Evolutionary conservation across 2,329 filamentous ascomycete species (phyloP).

Genomic region (Fonsecaea pedrosoi): DNA sequence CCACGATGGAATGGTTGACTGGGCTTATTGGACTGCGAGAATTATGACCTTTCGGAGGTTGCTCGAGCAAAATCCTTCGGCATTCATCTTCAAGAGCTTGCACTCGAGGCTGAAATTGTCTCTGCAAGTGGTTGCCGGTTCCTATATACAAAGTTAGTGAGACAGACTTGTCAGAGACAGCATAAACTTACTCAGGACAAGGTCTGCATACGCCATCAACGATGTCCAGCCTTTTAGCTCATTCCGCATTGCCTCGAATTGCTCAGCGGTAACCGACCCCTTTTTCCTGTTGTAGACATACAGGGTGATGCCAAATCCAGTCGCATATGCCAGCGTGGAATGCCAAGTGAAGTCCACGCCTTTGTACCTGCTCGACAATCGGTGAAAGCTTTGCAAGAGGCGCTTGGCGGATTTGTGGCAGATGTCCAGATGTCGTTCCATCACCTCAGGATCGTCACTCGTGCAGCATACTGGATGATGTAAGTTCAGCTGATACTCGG

Average conservation of each 20-base stretch:
- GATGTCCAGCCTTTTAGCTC: conserved; percentile 40
- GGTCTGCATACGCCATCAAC: conserved; percentile 40
- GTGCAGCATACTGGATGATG: conserved; percentile 61
- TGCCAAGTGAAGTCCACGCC: conserved; percentile 42
- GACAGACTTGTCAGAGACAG: not conserved
- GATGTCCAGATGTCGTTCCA: conserved; percentile 43
- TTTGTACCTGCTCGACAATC: conserved; percentile 39
- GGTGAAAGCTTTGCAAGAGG: conserved; percentile 43
- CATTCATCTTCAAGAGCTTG: conserved; percentile 37
- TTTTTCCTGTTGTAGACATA: conserved; percentile 35
- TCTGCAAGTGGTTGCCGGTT: conserved; percentile 37
- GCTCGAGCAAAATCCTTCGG: conserved; percentile 30
- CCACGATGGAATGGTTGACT: conserved; percentile 17
- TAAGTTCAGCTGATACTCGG: conserved; percentile 58
- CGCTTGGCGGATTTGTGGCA: conserved; percentile 43
- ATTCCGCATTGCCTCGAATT: conserved; percentile 40
- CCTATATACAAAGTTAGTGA: conserved; percentile 21
- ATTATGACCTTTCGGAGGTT: conserved; percentile 14
- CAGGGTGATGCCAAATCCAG: conserved; percentile 39
- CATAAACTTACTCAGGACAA: conserved; percentile 34
- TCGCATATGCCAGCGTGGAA: conserved; percentile 37
- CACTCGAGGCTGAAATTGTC: conserved; percentile 37
- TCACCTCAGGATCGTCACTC: conserved; percentile 41
- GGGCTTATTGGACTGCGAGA: conserved; percentile 15
- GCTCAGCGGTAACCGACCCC: conserved; percentile 31